Evolutionary conservation across 1,284 basidiomycete species (phyloP).

Genomic region (Pterula multifida): DNA sequence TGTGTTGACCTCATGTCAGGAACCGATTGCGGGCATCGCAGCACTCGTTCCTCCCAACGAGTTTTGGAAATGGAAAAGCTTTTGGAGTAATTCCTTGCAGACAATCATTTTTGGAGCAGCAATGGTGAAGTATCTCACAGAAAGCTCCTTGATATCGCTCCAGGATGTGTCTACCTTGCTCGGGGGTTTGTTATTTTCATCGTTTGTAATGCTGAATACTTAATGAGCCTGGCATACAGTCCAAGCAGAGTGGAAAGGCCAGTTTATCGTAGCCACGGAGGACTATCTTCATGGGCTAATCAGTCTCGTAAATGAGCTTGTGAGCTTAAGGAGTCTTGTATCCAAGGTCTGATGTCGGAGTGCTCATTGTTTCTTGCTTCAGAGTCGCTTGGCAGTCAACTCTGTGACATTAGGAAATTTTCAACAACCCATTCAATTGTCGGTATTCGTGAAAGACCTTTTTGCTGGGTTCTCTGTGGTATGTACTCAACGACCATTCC

Average conservation of each 20-base stretch:
- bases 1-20: constrained; percentile 39
- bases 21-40: constrained; percentile 38
- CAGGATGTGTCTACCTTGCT: constrained; percentile 38
- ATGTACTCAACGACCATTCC: constrained; percentile 7
- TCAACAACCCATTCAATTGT: constrained; percentile 69
- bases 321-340: constrained; percentile 19
- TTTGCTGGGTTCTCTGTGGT: constrained; percentile 79
- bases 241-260: constrained; percentile 56
- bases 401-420: constrained; percentile 75
- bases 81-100: constrained; percentile 58
- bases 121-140: constrained; percentile 53
- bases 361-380: constrained; percentile 7
- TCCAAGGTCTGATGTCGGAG: not conserved
- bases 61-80: constrained; percentile 75
- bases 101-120: constrained; percentile 56
- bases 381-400: constrained; percentile 78
- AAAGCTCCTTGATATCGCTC: constrained; percentile 48
- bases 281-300: constrained; percentile 83
- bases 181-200: constrained; percentile 42
- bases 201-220: constrained; percentile 4
- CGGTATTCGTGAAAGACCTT: constrained; percentile 71
- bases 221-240: constrained; percentile 34
- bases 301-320: constrained; percentile 72
- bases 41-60: constrained; percentile 53
- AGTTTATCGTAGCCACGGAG: constrained; percentile 56